Conservation (phyloP, 2,329 filamentous ascomycete species). For the Aspergillus jensenii region DNA sequence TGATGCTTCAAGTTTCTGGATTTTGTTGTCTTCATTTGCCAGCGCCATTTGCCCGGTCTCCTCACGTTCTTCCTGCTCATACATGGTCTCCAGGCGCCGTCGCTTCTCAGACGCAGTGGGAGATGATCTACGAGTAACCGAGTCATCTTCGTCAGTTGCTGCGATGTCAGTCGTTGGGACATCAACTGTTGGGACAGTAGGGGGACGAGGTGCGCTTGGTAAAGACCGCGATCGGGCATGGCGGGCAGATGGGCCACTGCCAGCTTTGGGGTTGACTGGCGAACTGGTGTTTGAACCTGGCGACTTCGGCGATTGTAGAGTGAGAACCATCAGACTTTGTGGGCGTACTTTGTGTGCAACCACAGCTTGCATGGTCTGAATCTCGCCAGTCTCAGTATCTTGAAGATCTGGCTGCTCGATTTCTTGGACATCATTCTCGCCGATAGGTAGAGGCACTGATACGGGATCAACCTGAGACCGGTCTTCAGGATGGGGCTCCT, state of each 20-base stretch:
- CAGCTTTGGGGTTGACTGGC: slow-evolving; percentile 26
- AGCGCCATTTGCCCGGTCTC: slow-evolving; percentile 28
- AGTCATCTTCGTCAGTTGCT: slow-evolving; percentile 12
- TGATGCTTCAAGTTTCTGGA: neutral
- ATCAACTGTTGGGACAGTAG: slow-evolving; percentile 7
- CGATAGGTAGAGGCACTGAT: slow-evolving; percentile 31
- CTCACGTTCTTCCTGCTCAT: slow-evolving; percentile 32
- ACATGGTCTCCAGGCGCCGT: slow-evolving; percentile 38
- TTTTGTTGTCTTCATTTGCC: neutral
- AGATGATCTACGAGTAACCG: slow-evolving; percentile 20
- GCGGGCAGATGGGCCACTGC: slow-evolving; percentile 23
- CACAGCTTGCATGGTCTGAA: slow-evolving; percentile 36
- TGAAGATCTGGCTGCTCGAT: slow-evolving; percentile 76
- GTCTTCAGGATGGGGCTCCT: slow-evolving; percentile 16
- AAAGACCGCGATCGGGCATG: slow-evolving; percentile 51
- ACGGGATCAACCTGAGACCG: slow-evolving; percentile 31
- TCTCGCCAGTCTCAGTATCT: slow-evolving; percentile 59
- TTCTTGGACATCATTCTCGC: slow-evolving; percentile 55
- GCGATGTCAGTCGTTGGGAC: neutral
- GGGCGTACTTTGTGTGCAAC: slow-evolving; percentile 44
- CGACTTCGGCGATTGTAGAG: slow-evolving; percentile 31
- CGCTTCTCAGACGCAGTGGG: slow-evolving; percentile 28
- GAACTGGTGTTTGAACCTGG: slow-evolving; percentile 25
- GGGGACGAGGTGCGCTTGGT: slow-evolving; percentile 40
- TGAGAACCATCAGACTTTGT: slow-evolving; percentile 44